Evolutionary conservation across 495 filamentous ascomycete species (phyloP), one percentile per base, ranked within the genome.

Genomic region (Lepraria neglecta): DNA sequence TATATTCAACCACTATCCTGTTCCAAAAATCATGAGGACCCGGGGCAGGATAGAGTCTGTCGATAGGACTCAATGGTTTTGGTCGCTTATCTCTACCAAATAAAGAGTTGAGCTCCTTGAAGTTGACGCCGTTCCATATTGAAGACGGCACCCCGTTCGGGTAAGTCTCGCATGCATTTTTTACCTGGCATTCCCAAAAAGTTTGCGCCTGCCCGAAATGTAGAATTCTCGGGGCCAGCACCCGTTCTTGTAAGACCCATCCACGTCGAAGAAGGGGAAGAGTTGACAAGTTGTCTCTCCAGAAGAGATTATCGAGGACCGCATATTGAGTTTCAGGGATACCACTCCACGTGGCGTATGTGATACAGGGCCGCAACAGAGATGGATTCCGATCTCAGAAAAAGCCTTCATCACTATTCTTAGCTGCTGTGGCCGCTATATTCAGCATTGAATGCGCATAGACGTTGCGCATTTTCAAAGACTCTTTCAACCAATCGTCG

Each of bases 231-330:
- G 65, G 65, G 6, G 69, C 68, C 14, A 75, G 54, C 4, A 72
- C 55, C 0, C 71, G 64, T 28, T 75, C 73, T 55, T 75, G 71
- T 17, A 72, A 70, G 0, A 69, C 70, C 72, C 73, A 75, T 0
- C 68, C 71, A 2, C 73, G 27, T 3, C 47, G 54, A 0, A 62
- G 43, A 0, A 75, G 57, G 0, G 67, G 58, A n/a, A 51, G 40
- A 2, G 15, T 14, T 40, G 59, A 31, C 24, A 44, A n/a, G 46
- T 33, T 6, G 44, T 9, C n/a, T 10, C n/a, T 46, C n/a, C 17
- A 21, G 44, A 7, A 46, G 44, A 19, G 3, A 46, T 21, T 21
- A 9, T 10, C 24, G 24, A 7, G 15, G 17, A 4, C 19, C 11
- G 4, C 14, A n/a, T 19, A n/a, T 45, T n/a, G 43, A 24, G 24